Evolutionary conservation across 1,284 basidiomycete genomes (phyloP).

Genomic region (Phlebopus sp.): DNA sequence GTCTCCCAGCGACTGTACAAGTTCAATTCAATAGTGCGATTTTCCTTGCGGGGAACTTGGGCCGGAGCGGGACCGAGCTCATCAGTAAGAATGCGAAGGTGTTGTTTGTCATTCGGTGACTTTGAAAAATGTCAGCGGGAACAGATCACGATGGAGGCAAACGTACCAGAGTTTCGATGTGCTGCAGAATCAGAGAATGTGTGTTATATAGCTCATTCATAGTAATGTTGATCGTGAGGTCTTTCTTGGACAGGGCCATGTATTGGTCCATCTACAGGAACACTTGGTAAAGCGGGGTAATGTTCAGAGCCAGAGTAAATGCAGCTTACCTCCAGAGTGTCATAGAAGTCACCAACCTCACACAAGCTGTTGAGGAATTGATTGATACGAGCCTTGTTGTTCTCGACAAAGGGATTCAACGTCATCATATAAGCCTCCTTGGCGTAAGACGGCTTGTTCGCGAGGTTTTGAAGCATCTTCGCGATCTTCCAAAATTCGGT

Average conservation of each 20-base stretch:
- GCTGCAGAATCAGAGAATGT: constrained; percentile 91
- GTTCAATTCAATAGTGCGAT: constrained; percentile 87
- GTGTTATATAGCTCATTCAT: constrained; percentile 99
- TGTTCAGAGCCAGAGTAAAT: not conserved
- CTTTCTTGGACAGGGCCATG: constrained; percentile 99
- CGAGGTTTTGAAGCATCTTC: constrained; percentile 99
- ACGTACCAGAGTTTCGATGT: constrained; percentile 90
- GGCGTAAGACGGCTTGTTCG: constrained; percentile 97
- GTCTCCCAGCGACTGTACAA: constrained; percentile 99
- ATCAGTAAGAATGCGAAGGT: constrained; percentile 93
- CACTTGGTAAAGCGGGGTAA: not conserved
- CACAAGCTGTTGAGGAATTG: constrained; percentile 95
- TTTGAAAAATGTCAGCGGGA: constrained; percentile 32
- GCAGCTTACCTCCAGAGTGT: constrained; percentile 84
- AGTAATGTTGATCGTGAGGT: constrained; percentile 97
- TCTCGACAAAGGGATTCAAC: constrained; percentile 97
- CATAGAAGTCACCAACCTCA: constrained; percentile 99
- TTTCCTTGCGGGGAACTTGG: constrained; percentile 97
- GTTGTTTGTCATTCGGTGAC: constrained; percentile 97
- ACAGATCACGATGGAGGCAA: not conserved
- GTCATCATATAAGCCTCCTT: constrained; percentile 99
- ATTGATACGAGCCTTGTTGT: constrained; percentile 96
- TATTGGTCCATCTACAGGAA: constrained; percentile 96
- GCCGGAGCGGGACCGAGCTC: constrained; percentile 91
- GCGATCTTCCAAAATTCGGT: constrained; percentile 67